phyloP scores from a whole-genome alignment of 2,329 filamentous ascomycete genomes.

The Sclerotinia borealis region DNA sequence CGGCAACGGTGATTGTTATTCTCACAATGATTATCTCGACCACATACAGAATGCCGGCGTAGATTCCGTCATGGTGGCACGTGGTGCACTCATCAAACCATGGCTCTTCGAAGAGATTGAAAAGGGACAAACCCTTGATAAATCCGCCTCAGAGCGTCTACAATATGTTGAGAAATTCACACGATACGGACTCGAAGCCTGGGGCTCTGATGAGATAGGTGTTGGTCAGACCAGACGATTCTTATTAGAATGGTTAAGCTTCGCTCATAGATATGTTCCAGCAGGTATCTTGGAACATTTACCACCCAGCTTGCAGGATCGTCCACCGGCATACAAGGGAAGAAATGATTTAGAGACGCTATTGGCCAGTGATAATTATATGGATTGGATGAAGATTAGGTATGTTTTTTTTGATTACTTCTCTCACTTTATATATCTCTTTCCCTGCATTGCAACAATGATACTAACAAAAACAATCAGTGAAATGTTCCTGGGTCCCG shows the following conservation, averaged over 20 bases:
- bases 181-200: constrained; percentile 84
- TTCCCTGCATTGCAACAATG: background rate
- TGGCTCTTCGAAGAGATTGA: constrained; percentile 98
- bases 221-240: constrained; percentile 88
- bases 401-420: constrained; percentile 42
- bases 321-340: constrained; percentile 77
- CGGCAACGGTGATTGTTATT: constrained; percentile 95
- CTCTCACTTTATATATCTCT: background rate
- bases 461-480: constrained; percentile 40
- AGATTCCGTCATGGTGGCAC: constrained; percentile 95
- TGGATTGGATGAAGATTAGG: constrained; percentile 99
- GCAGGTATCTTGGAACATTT: constrained; percentile 82
- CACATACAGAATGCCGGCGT: constrained; percentile 73
- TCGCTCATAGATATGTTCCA: constrained; percentile 86
- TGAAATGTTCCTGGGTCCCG: constrained; percentile 95
- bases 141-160: constrained; percentile 81
- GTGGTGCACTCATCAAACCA: constrained; percentile 92
- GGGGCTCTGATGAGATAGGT: constrained; percentile 93
- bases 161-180: constrained; percentile 82
- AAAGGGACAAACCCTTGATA: constrained; percentile 88
- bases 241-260: constrained; percentile 92
- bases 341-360: constrained; percentile 92
- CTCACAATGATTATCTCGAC: constrained; percentile 78
- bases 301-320: constrained; percentile 81
- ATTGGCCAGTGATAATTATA: constrained; percentile 83